phyloP scores from a whole-genome alignment of 345 rosid genomes.

The Eucalyptus pauciflora region DNA sequence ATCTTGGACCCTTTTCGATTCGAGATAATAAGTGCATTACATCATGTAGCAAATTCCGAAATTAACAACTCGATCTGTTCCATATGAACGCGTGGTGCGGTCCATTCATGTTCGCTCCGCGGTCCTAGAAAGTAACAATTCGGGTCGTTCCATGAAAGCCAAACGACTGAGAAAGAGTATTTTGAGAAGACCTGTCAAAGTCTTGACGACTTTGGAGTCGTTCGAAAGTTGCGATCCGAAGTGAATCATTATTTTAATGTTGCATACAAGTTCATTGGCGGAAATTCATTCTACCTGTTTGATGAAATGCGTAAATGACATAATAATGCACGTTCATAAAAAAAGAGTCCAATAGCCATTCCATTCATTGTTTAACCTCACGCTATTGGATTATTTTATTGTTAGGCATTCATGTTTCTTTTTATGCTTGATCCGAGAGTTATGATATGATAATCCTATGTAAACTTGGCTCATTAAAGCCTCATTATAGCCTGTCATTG shows the following conservation, averaged over 20 bases:
- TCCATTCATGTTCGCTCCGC: background rate
- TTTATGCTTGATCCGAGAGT: background rate
- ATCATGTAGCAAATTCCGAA: background rate
- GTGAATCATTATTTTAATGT: background rate
- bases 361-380: background rate
- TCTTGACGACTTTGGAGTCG: background rate
- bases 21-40: background rate
- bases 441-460: background rate
- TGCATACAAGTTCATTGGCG: background rate
- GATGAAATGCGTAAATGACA: background rate
- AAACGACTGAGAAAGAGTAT: background rate
- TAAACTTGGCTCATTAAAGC: background rate
- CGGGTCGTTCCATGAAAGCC: background rate
- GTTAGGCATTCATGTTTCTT: background rate
- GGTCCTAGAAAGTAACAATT: background rate
- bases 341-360: background rate
- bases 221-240: background rate
- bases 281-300: background rate
- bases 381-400: background rate
- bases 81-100: background rate
- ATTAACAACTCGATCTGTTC: background rate
- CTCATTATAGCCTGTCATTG: background rate
- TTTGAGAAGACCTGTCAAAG: background rate
- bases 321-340: background rate
- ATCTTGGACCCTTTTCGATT: background rate